phyloP scores from a whole-genome alignment of 2,329 filamentous ascomycete genomes.

The Penicillium corylophilum region DNA sequence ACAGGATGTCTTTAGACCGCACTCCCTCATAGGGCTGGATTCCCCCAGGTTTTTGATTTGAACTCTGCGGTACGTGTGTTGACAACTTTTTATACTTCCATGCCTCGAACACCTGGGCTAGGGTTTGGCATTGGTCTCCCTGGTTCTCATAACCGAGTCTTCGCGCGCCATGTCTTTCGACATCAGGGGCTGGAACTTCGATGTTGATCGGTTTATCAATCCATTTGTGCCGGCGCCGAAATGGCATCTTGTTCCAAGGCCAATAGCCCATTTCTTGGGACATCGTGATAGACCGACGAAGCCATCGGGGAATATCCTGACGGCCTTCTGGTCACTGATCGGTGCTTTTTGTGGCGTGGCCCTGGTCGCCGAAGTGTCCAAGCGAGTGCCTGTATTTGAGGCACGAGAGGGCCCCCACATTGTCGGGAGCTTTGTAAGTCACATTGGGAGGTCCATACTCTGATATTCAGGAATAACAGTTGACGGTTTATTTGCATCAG shows the following conservation, averaged over 20 bases:
- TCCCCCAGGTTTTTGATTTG: not conserved
- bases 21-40: slow-evolving; percentile 4
- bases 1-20: not conserved
- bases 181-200: slow-evolving; percentile 54
- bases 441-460: not conserved
- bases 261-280: slow-evolving; percentile 68
- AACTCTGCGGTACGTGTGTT: not conserved
- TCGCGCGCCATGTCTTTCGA: slow-evolving; percentile 14
- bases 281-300: slow-evolving; percentile 48
- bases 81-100: not conserved
- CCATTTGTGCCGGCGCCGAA: slow-evolving; percentile 66
- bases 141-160: slow-evolving; percentile 6
- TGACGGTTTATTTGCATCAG: slow-evolving; percentile 37
- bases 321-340: slow-evolving; percentile 63
- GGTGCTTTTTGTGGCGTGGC: slow-evolving; percentile 63
- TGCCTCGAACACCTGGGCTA: not conserved
- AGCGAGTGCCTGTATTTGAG: slow-evolving; percentile 55
- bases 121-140: not conserved
- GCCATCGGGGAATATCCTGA: slow-evolving; percentile 57
- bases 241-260: slow-evolving; percentile 62
- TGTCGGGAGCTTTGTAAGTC: slow-evolving; percentile 68
- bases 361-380: slow-evolving; percentile 58
- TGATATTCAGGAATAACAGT: not conserved
- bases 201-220: slow-evolving; percentile 76
- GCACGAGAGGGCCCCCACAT: slow-evolving; percentile 58